These are phyloP conservation scores for Calonectria montana DNA, from an alignment of 2,329 filamentous ascomycete species.

Conservation along the genomic window DNA sequence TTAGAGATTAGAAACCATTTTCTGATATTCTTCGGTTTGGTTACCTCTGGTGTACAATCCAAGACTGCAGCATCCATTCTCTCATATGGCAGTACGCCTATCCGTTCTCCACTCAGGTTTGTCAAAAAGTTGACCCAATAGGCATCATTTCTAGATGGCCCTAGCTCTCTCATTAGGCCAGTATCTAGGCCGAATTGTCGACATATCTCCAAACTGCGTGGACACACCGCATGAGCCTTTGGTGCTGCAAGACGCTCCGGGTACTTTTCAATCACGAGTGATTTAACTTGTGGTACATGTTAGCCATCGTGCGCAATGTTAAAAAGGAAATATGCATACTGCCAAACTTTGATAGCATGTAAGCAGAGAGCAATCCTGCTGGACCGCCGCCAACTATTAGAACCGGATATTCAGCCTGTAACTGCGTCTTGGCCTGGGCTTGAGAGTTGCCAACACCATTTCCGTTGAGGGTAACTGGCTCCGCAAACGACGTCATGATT, in stretches of 20 bases:
- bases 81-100: constrained; percentile 20
- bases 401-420: background rate
- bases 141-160: constrained; percentile 12
- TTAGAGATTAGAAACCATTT: background rate
- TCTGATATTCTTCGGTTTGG: background rate
- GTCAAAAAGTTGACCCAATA: constrained; percentile 24
- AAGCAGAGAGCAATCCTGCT: constrained; percentile 15
- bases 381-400: constrained; percentile 18
- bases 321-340: background rate
- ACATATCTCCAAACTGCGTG: constrained; percentile 20
- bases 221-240: constrained; percentile 18
- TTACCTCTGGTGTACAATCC: constrained; percentile 15
- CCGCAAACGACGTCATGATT: background rate
- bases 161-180: constrained; percentile 1
- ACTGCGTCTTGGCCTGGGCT: background rate
- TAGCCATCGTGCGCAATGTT: background rate
- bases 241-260: constrained; percentile 17
- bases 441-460: background rate
- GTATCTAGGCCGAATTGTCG: constrained; percentile 22
- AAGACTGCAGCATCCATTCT: constrained; percentile 19
- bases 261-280: constrained; percentile 20
- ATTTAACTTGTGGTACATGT: background rate
- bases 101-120: constrained; percentile 15
- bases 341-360: constrained; percentile 21
- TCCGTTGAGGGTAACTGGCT: background rate